phyloP scores from a whole-genome alignment of 345 rosid genomes.

The Leavenworthia alabamica region DNA sequence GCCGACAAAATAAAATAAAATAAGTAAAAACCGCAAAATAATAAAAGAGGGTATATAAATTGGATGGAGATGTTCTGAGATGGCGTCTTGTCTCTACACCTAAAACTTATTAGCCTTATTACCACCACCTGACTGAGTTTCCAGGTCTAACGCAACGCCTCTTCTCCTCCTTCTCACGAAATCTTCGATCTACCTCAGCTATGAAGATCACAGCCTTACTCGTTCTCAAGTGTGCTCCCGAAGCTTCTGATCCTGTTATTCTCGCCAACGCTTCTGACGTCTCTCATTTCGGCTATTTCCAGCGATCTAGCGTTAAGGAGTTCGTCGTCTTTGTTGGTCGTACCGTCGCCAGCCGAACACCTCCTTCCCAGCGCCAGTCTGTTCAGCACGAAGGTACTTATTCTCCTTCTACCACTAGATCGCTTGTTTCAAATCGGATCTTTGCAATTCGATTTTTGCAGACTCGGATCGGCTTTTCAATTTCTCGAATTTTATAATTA shows the following conservation, averaged over 20 bases:
- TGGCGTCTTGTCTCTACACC: background rate
- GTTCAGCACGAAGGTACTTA: constrained; percentile 80
- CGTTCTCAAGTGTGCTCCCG: constrained; percentile 64
- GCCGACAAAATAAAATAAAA: too few species aligned
- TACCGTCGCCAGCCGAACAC: constrained; percentile 87
- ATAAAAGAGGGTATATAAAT: background rate
- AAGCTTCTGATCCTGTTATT: constrained; percentile 47
- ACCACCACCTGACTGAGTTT: constrained; percentile 1
- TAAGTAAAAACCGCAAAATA: background rate
- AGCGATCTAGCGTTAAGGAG: constrained; percentile 78
- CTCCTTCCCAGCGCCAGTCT: constrained; percentile 81
- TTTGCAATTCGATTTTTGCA: background rate
- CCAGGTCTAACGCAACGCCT: constrained; percentile 12
- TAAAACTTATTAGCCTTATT: background rate
- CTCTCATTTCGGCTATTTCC: constrained; percentile 85
- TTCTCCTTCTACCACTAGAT: background rate
- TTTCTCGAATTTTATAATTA: background rate
- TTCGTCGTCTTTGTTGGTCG: constrained; percentile 81
- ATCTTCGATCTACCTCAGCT: constrained; percentile 13
- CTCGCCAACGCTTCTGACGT: constrained; percentile 70
- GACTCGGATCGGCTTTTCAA: constrained; percentile 11
- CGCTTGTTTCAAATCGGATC: background rate
- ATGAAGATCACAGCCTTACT: constrained; percentile 95
- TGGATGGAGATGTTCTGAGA: background rate
- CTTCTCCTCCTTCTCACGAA: constrained; percentile 12